These are phyloP conservation scores for Parietichytrium sp. DNA, from an alignment of 108 stramenopile species.

Conservation along the genomic window DNA sequence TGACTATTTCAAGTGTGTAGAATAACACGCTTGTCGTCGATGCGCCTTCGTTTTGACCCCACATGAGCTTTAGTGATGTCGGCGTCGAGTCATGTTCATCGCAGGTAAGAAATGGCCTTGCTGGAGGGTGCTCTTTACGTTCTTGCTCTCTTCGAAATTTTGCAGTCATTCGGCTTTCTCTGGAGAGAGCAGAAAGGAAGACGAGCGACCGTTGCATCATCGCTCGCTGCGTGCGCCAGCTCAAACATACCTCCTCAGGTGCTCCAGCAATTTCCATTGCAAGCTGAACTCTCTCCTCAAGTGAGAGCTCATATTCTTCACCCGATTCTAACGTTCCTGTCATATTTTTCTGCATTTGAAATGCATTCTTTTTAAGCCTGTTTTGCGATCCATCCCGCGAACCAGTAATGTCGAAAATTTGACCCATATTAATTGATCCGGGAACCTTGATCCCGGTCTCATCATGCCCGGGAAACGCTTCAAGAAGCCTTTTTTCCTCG, in stretches of 20 bases:
- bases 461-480: not conserved
- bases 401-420: not conserved
- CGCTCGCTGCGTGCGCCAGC: conserved; percentile 16
- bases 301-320: conserved; percentile 2
- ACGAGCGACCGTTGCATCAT: not conserved
- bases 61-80: not conserved
- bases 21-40: not conserved
- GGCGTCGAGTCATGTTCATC: not conserved
- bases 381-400: too few species aligned
- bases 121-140: not conserved
- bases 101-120: not conserved
- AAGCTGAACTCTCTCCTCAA: conserved; percentile 25
- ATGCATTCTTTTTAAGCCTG: not conserved
- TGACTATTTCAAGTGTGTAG: not conserved
- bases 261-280: not conserved
- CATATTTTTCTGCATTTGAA: not conserved
- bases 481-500: not conserved
- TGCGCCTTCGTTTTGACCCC: not conserved
- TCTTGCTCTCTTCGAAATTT: not conserved
- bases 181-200: not conserved
- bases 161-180: not conserved
- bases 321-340: too few species aligned
- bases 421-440: not conserved
- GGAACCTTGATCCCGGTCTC: not conserved
- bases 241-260: not conserved